These are phyloP conservation scores for Magnolia changhungtana DNA, from an alignment of 164 flowering plant species.

Conservation along the genomic window DNA sequence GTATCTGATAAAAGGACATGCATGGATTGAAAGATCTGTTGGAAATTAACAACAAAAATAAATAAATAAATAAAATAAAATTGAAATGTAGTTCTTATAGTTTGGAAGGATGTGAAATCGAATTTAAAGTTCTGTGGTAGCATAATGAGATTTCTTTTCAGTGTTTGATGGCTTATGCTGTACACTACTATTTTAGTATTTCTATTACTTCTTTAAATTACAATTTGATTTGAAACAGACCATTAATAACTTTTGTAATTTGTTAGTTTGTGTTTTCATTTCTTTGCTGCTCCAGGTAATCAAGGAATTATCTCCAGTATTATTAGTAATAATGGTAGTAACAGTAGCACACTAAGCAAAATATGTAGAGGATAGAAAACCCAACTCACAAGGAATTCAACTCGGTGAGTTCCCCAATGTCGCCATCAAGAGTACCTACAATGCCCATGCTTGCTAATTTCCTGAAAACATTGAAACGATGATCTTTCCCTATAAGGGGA, in stretches of 20 bases:
- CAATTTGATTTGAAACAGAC: constrained; percentile 22
- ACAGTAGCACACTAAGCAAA: not conserved
- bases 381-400: constrained; percentile 65
- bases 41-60: too few relatives aligned
- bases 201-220: too few relatives aligned
- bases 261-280: not conserved
- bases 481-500: not conserved
- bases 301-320: not conserved
- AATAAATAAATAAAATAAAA: too few relatives aligned
- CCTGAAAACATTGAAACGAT: constrained; percentile 31
- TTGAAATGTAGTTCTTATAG: too few relatives aligned
- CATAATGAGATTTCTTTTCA: too few relatives aligned
- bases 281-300: not conserved
- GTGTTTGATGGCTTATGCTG: too few relatives aligned
- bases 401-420: constrained; percentile 66
- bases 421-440: constrained; percentile 58
- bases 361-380: not conserved
- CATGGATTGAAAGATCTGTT: too few relatives aligned
- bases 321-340: not conserved
- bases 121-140: too few relatives aligned
- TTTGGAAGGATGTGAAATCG: too few relatives aligned
- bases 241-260: constrained; percentile 33
- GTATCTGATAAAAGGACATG: too few relatives aligned
- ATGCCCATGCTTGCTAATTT: constrained; percentile 71
- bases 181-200: too few relatives aligned